Evolutionary conservation across 768 basidiomycete genomes (phyloP), one percentile per base, ranked within the genome.

Genomic region (Heimioporus sp.): DNA sequence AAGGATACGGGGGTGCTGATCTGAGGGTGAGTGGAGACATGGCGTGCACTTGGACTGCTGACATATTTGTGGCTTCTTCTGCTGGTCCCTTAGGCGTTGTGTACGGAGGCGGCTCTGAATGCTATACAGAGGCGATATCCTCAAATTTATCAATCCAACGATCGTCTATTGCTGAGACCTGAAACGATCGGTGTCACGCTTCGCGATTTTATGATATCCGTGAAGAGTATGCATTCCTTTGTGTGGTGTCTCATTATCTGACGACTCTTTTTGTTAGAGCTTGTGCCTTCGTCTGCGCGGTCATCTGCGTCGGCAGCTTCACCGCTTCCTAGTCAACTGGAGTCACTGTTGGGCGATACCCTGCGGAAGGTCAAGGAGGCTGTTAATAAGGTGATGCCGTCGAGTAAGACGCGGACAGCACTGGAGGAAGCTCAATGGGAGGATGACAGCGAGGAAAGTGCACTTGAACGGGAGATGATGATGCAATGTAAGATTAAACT

Each of bases 1-100:
- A 98, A 69, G 97, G 97, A 0, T 99, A 98, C 68, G 97, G 92
- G 21, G 97, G 97, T 56, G 97, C 97, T 35, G 97, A 99, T 77
- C 68, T 99, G 51, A 76, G 97, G 71, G 96, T 96, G 59, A 56
- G 89, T 58, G 19, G 16, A 11, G 12, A 46, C 13, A 1, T 16
- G 20, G 43, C 10, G 45, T 39, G 24, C 24, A 24, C 36, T 28
- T 45, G 39, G 36, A 28, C 11, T 39, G 17, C 28, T 59, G 52
- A 53, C 44, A 34, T 13, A n/a, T 15, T 38, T 24, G 46, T 34
- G 47, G 19, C 39, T 39, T 37, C 39, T 52, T 52, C 41, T 50
- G 12, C 42, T 50, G 19, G 40, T 9, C 15, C 17, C 35, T 43
- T 59, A 83, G 95, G 96, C 97, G 0, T 74, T 99, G 5, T 98